Evolutionary conservation across 2,329 filamentous ascomycete species (phyloP), one percentile per base, ranked within the genome.

Genomic region (Fonsecaea pedrosoi): DNA sequence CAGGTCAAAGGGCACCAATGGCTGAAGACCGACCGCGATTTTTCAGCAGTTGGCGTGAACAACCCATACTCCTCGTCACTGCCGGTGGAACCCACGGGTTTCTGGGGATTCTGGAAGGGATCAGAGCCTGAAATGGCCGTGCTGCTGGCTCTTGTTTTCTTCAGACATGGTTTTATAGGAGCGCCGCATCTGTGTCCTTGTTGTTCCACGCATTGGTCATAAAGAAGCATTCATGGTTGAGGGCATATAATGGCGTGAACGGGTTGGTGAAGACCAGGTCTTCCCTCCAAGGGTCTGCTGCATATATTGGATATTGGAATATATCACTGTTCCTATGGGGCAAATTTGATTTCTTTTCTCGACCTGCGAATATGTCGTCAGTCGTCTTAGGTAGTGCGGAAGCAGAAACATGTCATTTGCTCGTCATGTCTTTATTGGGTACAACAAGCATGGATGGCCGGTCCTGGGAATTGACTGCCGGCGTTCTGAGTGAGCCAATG

Each of bases 251-350:
- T 21, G 45, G 45, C 45, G 45, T 50, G 9, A 50, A 25, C 8
- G 15, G 45, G 45, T 1, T 25, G 45, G 18, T 25, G 10, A 50
- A 25, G 45, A 25, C 9, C 45, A 25, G 9, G 21, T 50, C 45
- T 25, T 25, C 12, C 10, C 45, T 10, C 18, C 45, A 25, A 21
- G 18, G 10, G 9, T 50, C 21, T 50, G 45, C 21, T 50, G 45
- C 21, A 50, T 50, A 50, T 50, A 50, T 25, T 50, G 45, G 45
- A 50, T 10, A 25, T 30, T 12, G 45, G 45, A 50, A 50, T 50
- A 25, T 50, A 50, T 50, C 45, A 25, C 30, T 21, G 45, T 50
- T 50, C 25, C 21, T 3, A 4, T 18, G 45, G 45, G 13, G 45
- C 45, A 50, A 25, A 25, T 18, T 25, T 13, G 10, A 50, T 25